Base-by-base conservation (phyloP, 2,329 filamentous ascomycete genomes). In the Epicoccum sorghinum region DNA sequence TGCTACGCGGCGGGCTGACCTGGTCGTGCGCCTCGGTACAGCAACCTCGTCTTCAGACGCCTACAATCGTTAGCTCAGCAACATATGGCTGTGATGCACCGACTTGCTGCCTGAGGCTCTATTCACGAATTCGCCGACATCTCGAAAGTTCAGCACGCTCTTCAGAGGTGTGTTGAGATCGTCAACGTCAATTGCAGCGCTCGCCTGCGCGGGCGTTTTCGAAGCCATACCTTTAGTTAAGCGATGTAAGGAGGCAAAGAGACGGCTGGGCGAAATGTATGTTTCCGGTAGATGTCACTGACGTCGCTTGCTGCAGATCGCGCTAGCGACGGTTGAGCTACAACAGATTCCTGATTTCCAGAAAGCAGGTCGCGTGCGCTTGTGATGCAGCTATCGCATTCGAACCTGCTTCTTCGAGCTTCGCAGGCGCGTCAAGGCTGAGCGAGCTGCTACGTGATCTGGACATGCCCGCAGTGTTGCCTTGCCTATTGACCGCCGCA, bases 131-230 rank as follows among this genome's bases (percentile, higher is more conserved):
- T 57, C 58, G 22, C 69, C 67, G 27, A 70, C 72, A 66, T 76
- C 73, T 43, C 73, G 67, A 57, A 75, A 76, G 51, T 76, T 76
- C 13, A 68, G 57, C 22, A 76, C 63, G 25, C 58, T 73, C 46
- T 68, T 59, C 18, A 74, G 51, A 4, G 68, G 65, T 13, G 62
- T 57, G 23, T 52, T 51, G 9, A 58, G 38, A 22, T 52, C 47
- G 23, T 52, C 14, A 51, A 58, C 61, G 41, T 54, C 44, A 8
- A 23, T 23, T 8, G 42, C 7, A 10, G 22, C n/a, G 10, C 35
- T 23, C 6, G 32, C 30, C 7, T 53, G 43, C 27, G 30, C 32
- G 22, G 46, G 41, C 14, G 24, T 22, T 42, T 50, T 55, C 4
- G 42, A 37, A 42, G 29, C 37, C 52, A 55, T 55, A 22, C 12